Base-by-base conservation (phyloP, 192 early-diverging fungal genomes). In the Coemansia sp. region DNA sequence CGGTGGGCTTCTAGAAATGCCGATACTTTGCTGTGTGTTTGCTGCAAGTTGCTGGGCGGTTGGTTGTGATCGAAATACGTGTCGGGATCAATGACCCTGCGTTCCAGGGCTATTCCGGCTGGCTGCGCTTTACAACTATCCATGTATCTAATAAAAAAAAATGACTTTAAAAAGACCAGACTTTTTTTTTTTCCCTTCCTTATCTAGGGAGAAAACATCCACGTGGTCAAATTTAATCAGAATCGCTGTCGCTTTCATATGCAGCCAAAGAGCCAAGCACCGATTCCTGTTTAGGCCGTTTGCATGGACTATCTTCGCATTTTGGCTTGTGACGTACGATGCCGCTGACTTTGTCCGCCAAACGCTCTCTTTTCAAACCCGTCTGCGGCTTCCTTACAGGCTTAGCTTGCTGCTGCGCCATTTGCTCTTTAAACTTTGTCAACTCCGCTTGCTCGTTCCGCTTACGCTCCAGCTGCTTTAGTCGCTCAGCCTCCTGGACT, bases 51-150 rank as follows among this genome's bases (percentile, higher is more conserved):
- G 31, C 71, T 51, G 30, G 93, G 93, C 11, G 89, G 72, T 28
- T 56, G 65, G 57, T 90, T 83, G 26, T 77, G 80, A 50, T 81
- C 74, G 76, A 94, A 94, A 65, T 88, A 94, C 7, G 82, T 84
- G 42, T 89, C 87, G 8, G 87, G 85, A 42, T 88, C 83, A 58
- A 88, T 84, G 33, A 61, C 53, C 52, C 50, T 60, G 41, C 48
- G 50, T 7, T 55, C 49, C 9, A 18, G 14, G 11, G 53, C 46
- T 9, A 55, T 41, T 28, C 26, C 6, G 12, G 23, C 19, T 20
- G 41, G 26, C 10, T 53, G 36, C 43, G 16, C 19, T 45, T 5
- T 21, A 8, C 21, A 18, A 20, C 26, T 19, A 45, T 45, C 38
- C 55, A 57, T 20, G 40, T 45, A 19, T 13, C 26, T 52, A 30